phyloP scores from a whole-genome alignment of 1,284 basidiomycete genomes.

The Sanguinoderma infundibulare region DNA sequence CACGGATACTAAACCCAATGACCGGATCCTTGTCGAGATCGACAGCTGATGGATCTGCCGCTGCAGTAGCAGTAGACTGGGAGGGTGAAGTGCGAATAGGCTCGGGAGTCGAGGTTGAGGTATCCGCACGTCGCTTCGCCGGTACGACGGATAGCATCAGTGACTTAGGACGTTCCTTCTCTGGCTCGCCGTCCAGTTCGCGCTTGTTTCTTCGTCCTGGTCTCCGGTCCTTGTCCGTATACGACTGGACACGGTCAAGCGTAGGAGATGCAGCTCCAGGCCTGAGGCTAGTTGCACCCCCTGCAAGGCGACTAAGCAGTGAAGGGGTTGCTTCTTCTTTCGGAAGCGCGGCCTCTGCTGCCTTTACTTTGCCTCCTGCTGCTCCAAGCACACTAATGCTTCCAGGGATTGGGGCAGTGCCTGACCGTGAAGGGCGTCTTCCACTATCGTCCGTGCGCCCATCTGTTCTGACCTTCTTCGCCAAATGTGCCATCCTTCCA shows the following conservation, averaged over 20 bases:
- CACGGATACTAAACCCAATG: constrained; percentile 57
- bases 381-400: neutral
- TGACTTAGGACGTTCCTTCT: neutral
- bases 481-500: constrained; percentile 31
- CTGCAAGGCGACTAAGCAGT: constrained; percentile 46
- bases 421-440: neutral
- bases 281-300: constrained; percentile 13
- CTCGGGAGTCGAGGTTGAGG: constrained; percentile 7
- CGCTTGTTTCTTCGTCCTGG: constrained; percentile 8
- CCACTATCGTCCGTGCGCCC: neutral
- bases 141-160: constrained; percentile 10
- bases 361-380: neutral
- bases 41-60: neutral
- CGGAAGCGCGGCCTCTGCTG: neutral
- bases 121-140: constrained; percentile 29
- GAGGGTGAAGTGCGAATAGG: neutral
- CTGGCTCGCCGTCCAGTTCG: constrained; percentile 2
- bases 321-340: constrained; percentile 39
- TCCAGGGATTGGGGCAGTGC: neutral
- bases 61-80: neutral
- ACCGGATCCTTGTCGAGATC: constrained; percentile 39
- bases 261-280: neutral
- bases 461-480: constrained; percentile 40
- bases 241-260: constrained; percentile 3
- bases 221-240: constrained; percentile 10